Conservation (phyloP, 805 yeast genomes). For the Schwanniomyces yamadae region DNA sequence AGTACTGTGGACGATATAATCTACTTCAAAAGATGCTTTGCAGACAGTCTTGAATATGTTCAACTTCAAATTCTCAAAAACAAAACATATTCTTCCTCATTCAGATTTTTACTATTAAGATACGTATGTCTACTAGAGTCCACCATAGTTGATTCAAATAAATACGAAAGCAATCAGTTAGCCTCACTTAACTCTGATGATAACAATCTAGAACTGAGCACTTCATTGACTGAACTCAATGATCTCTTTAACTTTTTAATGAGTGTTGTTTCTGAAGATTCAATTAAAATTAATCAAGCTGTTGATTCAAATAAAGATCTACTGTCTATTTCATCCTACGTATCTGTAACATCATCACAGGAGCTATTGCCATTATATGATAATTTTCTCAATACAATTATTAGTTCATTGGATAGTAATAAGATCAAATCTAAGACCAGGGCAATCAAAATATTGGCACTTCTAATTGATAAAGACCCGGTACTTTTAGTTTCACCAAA, state of each 20-base stretch:
- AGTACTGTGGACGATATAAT: slow-evolving; percentile 7
- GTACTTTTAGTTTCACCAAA: slow-evolving; percentile 47
- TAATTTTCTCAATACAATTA: slow-evolving; percentile 48
- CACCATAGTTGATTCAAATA: too few species aligned
- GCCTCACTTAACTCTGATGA: slow-evolving; percentile 11
- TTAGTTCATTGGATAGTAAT: slow-evolving; percentile 32
- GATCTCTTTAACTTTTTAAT: slow-evolving; percentile 6
- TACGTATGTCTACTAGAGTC: slow-evolving; percentile 6
- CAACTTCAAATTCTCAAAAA: slow-evolving; percentile 12
- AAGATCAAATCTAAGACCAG: slow-evolving; percentile 41
- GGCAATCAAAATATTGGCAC: slow-evolving; percentile 63
- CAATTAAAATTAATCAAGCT: slow-evolving; percentile 8
- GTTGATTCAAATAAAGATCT: slow-evolving; percentile 12
- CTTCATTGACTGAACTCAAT: not conserved
- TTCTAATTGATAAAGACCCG: slow-evolving; percentile 53
- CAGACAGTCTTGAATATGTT: slow-evolving; percentile 13
- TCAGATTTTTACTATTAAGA: slow-evolving; percentile 15
- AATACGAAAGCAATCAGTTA: too few species aligned
- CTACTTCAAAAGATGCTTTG: slow-evolving; percentile 6
- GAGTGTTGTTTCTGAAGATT: slow-evolving; percentile 9
- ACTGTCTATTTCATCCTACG: slow-evolving; percentile 16
- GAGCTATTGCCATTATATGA: slow-evolving; percentile 46
- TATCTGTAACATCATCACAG: slow-evolving; percentile 24
- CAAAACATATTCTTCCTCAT: slow-evolving; percentile 7
- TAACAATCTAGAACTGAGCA: not conserved